A percentile compares a stretch with the other conserved stretches of the same genome.
phyloP scores from a whole-genome alignment of 192 early-diverging fungal species.

The Phlyctochytrium bullatum region DNA sequence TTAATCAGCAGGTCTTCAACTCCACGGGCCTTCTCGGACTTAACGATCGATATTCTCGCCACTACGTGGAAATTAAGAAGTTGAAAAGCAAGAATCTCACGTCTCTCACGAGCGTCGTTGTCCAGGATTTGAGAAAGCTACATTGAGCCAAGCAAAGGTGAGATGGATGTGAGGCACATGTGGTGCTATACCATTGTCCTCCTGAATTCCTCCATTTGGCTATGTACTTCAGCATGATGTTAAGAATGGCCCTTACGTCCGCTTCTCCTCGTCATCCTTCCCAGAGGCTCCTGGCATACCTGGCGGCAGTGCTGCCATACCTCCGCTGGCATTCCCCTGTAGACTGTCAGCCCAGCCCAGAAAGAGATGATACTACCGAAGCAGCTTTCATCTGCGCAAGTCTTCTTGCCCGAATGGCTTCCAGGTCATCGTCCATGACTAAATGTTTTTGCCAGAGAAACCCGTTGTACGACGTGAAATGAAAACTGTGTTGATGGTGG shows the following conservation, averaged over 20 bases:
- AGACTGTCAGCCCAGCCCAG: no score
- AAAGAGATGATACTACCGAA: constrained; percentile 29
- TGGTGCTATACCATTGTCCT: constrained; percentile 61
- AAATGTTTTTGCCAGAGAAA: no score
- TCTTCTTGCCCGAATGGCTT: constrained; percentile 70
- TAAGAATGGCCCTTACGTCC: constrained; percentile 42
- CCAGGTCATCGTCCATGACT: constrained; percentile 79
- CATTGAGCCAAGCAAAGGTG: no score
- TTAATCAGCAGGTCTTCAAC: constrained; percentile 88
- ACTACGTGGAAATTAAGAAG: constrained; percentile 42
- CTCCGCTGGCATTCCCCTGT: neutral
- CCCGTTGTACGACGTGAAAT: no score
- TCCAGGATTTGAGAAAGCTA: constrained; percentile 81
- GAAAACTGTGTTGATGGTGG: no score
- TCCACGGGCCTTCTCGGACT: constrained; percentile 79
- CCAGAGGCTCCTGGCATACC: constrained; percentile 33
- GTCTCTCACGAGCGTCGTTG: constrained; percentile 75
- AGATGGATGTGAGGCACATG: no score
- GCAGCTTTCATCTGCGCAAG: constrained; percentile 57
- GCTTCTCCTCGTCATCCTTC: constrained; percentile 71
- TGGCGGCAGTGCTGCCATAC: constrained; percentile 35
- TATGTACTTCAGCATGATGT: constrained; percentile 22
- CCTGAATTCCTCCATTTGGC: constrained; percentile 84
- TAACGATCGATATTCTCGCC: constrained; percentile 88
- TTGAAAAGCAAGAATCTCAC: constrained; percentile 17